phyloP scores from a whole-genome alignment of 1,139 yeast species.

The Kurtzmaniella natalensis region DNA sequence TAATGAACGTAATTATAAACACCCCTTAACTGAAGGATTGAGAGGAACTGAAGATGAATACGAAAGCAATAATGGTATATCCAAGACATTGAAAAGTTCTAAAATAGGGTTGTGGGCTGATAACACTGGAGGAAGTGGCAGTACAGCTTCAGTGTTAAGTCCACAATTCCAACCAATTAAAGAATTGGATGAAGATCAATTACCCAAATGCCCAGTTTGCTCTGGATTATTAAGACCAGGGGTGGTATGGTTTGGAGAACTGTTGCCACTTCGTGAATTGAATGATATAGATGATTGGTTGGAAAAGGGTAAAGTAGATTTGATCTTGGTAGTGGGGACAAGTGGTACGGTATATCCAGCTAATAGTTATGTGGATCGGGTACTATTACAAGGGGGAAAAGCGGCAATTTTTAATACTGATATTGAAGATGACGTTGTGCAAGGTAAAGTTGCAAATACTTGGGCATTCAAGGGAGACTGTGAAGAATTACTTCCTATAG shows the following conservation, averaged over 20 bases:
- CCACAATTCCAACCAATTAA: slow-evolving; percentile 48
- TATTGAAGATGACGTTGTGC: slow-evolving; percentile 39
- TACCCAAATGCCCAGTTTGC: slow-evolving; percentile 81
- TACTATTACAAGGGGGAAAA: slow-evolving; percentile 66
- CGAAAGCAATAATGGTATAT: slow-evolving; percentile 11
- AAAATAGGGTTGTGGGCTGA: not conserved
- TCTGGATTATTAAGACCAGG: slow-evolving; percentile 72
- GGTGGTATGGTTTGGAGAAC: slow-evolving; percentile 91
- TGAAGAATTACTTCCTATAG: slow-evolving; percentile 61
- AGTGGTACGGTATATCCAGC: slow-evolving; percentile 89
- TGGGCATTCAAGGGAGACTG: slow-evolving; percentile 88
- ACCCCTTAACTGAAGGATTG: slow-evolving; percentile 63
- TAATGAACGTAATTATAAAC: slow-evolving; percentile 47
- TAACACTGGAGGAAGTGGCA: not conserved
- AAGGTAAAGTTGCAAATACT: slow-evolving; percentile 36
- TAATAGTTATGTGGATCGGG: slow-evolving; percentile 81
- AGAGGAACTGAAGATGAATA: slow-evolving; percentile 33
- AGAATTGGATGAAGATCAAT: slow-evolving; percentile 42
- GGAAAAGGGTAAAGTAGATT: slow-evolving; percentile 55
- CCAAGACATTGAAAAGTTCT: not conserved
- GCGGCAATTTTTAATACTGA: slow-evolving; percentile 82
- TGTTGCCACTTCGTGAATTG: slow-evolving; percentile 59
- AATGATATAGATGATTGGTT: slow-evolving; percentile 70
- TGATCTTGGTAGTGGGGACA: slow-evolving; percentile 80
- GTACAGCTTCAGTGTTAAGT: not conserved